These are phyloP conservation scores for Tylopilus cervinicoccineus DNA, from an alignment of 768 basidiomycete species.

Conservation along the genomic window DNA sequence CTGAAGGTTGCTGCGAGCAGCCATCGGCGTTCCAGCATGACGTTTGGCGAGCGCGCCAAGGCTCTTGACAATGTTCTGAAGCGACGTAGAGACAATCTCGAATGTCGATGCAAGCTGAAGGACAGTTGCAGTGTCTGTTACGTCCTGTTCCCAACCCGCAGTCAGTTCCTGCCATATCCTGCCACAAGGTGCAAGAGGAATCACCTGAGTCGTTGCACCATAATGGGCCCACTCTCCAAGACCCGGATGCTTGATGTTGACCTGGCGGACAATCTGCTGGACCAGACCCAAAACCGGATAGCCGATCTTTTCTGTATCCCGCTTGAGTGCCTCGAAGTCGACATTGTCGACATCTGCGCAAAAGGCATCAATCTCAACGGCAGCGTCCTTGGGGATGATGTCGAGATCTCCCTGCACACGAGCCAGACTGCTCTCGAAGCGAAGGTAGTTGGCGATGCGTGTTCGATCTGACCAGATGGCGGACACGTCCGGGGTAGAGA, in stretches of 20 bases:
- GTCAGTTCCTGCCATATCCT: not conserved
- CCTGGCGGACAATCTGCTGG: slow-evolving; percentile 39
- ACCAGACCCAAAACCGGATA: slow-evolving; percentile 44
- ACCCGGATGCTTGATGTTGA: slow-evolving; percentile 31
- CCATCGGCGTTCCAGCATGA: slow-evolving; percentile 40
- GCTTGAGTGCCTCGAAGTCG: slow-evolving; percentile 36
- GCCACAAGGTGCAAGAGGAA: not conserved
- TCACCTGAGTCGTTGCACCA: slow-evolving; percentile 47
- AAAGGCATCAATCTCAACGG: slow-evolving; percentile 31
- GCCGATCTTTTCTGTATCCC: slow-evolving; percentile 40
- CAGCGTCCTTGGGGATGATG: slow-evolving; percentile 40
- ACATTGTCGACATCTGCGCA: slow-evolving; percentile 34
- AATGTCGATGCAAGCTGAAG: slow-evolving; percentile 41
- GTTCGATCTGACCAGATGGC: slow-evolving; percentile 39
- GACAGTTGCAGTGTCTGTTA: slow-evolving; percentile 45
- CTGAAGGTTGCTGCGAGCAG: slow-evolving; percentile 44
- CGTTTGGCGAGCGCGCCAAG: slow-evolving; percentile 28
- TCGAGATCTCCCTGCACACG: slow-evolving; percentile 36
- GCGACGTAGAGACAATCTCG: slow-evolving; percentile 26
- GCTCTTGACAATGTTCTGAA: slow-evolving; percentile 27
- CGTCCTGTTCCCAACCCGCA: slow-evolving; percentile 32
- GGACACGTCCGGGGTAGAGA: slow-evolving; percentile 36
- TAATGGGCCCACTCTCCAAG: slow-evolving; percentile 47
- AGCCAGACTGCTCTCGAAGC: slow-evolving; percentile 33
- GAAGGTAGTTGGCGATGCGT: slow-evolving; percentile 24